These are phyloP conservation scores for Candida taoyuanica DNA, from an alignment of 805 yeast species.

Conservation along the genomic window DNA sequence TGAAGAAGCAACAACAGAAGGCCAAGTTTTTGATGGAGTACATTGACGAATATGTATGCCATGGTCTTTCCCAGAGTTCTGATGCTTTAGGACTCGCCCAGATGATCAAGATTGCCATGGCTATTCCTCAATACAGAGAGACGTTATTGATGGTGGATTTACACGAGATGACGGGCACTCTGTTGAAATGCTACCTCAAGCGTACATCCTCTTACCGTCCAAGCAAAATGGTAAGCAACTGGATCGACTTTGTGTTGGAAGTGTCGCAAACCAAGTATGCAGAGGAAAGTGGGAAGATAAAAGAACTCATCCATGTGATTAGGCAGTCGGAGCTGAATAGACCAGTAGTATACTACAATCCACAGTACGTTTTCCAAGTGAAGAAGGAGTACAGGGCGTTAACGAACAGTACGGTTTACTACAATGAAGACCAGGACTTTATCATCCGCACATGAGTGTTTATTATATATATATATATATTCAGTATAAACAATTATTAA, in stretches of 20 bases:
- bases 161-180: neutral
- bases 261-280: too few species aligned
- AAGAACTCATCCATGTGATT: neutral
- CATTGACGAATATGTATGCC: slow-evolving; percentile 1
- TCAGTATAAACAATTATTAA: too few species aligned
- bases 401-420: neutral
- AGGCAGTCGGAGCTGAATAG: too few species aligned
- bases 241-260: too few species aligned
- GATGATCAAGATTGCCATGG: neutral
- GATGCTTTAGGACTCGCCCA: neutral
- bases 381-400: neutral
- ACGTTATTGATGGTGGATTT: neutral
- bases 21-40: neutral
- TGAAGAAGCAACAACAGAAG: neutral
- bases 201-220: too few species aligned
- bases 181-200: neutral
- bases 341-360: too few species aligned
- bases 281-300: neutral
- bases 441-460: too few species aligned
- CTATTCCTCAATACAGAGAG: neutral
- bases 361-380: neutral
- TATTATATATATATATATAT: too few species aligned
- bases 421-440: neutral
- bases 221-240: too few species aligned
- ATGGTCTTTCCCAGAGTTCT: neutral